Evolutionary conservation across 2,329 filamentous ascomycete species (phyloP), one percentile per base, ranked within the genome.

Genomic region (Pleurostoma richardsiae): DNA sequence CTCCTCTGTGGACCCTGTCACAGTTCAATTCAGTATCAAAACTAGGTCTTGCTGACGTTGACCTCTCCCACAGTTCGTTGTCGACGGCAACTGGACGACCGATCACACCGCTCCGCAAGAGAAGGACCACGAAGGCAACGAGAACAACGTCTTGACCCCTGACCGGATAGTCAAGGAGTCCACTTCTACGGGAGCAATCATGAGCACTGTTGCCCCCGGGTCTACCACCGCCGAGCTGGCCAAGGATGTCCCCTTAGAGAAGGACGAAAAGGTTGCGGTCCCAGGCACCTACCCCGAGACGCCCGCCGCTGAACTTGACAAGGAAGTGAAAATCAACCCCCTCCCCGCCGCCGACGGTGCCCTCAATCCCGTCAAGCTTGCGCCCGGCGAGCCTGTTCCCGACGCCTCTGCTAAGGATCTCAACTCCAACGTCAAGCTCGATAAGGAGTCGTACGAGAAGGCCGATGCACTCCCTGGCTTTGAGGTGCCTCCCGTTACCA

Each of bases 71-170:
- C 19, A 96, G 92, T 99, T 96, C 67, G 88, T 99, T 59, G 92
- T 96, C 56, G 90, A 99, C 78, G 89, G 88, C 56, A 81, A 80
- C 57, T 99, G 94, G 94, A 83, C 83, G 43, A 87, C 84, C 65
- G 91, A 96, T 69, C 82, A 85, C 58, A 82, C 83, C 49, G 86
- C 85, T 39, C 87, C 88, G 49, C 85, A 86, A 69, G 91, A 96
- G 71, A 81, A 82, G 61, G 92, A 96, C 74, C 78, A 80, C 54
- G 76, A 83, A 60, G 86, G 88, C 60, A 96, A 92, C 77, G 76
- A 90, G 59, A 97, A 97, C 79, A 97, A 97, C 81, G 83, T 96
- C 54, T 79, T 99, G 48, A 79, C 80, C 39, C 82, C 86, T 48
- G 80, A 90, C 52, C 79, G 89, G 61, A 86, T 96, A 45, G 56